Percentiles rank a stretch among this genome's conserved stretches.
These are phyloP conservation scores for Yarrowia porcina DNA, from an alignment of 805 yeast genomes.

Conservation along the genomic window DNA sequence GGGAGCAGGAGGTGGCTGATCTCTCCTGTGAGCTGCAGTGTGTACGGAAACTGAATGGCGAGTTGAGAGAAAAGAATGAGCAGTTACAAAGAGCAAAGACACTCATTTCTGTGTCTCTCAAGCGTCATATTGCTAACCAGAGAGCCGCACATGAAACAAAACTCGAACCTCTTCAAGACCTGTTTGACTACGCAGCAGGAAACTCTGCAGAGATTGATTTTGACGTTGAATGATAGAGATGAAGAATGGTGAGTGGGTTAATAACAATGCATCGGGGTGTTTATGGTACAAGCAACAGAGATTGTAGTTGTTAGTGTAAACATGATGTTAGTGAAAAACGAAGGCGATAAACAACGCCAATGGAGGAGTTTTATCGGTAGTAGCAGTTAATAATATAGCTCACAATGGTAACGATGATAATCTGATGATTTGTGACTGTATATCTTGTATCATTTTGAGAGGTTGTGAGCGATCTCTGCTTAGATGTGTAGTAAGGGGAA, in stretches of 20 bases:
- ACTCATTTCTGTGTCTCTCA: background rate
- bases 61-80: background rate
- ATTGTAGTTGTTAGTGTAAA: too few relatives aligned
- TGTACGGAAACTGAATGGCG: background rate
- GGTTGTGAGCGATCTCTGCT: too few relatives aligned
- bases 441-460: too few relatives aligned
- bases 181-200: constrained; percentile 3
- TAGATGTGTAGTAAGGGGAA: too few relatives aligned
- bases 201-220: background rate
- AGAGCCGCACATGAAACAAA: background rate
- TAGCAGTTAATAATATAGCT: too few relatives aligned
- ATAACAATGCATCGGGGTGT: too few relatives aligned
- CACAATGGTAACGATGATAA: too few relatives aligned
- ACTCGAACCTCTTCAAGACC: constrained; percentile 4
- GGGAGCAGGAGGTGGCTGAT: background rate
- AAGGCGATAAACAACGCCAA: too few relatives aligned
- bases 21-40: background rate
- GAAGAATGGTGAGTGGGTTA: background rate
- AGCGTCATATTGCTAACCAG: background rate
- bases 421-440: too few relatives aligned
- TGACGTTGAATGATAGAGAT: background rate
- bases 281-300: too few relatives aligned
- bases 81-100: background rate
- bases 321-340: too few relatives aligned
- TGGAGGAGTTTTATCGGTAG: too few relatives aligned